These are phyloP conservation scores for Paecilomyces variotii DNA, from an alignment of 2,329 filamentous ascomycete genomes.

Conservation along the genomic window DNA sequence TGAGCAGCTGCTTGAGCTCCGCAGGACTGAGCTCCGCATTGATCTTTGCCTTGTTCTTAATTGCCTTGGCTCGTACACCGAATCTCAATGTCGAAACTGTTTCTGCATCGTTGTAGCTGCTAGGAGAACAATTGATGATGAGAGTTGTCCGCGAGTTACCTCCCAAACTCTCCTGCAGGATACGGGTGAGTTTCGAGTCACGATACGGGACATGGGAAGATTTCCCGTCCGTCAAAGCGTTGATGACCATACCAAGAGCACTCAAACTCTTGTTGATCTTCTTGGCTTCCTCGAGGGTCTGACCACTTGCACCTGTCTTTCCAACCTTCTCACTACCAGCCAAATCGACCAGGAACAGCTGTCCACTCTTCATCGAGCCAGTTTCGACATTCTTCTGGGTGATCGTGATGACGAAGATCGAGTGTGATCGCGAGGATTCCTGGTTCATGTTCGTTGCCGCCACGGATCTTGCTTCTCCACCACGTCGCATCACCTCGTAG, in stretches of 20 bases:
- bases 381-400: constrained; percentile 98
- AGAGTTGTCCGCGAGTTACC: constrained; percentile 97
- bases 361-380: constrained; percentile 89
- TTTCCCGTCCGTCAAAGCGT: constrained; percentile 92
- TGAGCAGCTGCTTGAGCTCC: constrained; percentile 86
- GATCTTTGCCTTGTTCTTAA: constrained; percentile 99
- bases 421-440: constrained; percentile 95
- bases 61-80: constrained; percentile 92
- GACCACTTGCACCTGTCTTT: constrained; percentile 94
- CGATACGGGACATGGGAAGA: constrained; percentile 92
- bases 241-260: constrained; percentile 98
- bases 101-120: constrained; percentile 95
- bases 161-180: constrained; percentile 91
- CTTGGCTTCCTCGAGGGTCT: constrained; percentile 96
- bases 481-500: constrained; percentile 91
- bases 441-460: constrained; percentile 99
- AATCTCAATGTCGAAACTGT: constrained; percentile 88
- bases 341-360: constrained; percentile 95
- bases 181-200: constrained; percentile 95
- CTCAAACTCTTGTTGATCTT: constrained; percentile 99
- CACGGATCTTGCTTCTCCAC: constrained; percentile 81
- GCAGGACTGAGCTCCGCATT: constrained; percentile 94
- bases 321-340: constrained; percentile 97
- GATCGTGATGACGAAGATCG: constrained; percentile 94
- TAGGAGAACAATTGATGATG: constrained; percentile 98